Conservation (phyloP, 345 rosid genomes). For the Linum lewisii region DNA sequence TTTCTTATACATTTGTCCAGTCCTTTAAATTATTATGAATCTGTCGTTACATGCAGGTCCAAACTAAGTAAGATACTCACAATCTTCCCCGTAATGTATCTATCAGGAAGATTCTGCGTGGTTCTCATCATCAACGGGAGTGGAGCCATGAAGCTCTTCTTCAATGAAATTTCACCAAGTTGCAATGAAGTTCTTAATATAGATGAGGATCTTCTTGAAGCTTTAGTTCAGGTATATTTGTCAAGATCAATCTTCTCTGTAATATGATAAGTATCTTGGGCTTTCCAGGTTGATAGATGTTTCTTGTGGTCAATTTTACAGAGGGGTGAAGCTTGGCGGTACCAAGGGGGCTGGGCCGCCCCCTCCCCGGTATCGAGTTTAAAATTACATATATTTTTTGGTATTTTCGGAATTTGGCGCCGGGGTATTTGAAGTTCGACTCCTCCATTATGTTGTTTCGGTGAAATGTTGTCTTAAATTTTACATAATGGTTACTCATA, state of each 20-base stretch:
- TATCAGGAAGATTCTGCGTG: slow-evolving; percentile 48
- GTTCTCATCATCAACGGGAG: slow-evolving; percentile 39
- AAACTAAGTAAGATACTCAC: slow-evolving; percentile 36
- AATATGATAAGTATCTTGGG: background rate
- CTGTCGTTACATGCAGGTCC: too few relatives aligned
- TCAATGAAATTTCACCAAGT: slow-evolving; percentile 33
- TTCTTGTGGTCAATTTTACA: slow-evolving; percentile 13
- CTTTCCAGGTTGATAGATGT: background rate
- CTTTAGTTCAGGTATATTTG: slow-evolving; percentile 71
- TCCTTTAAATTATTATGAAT: too few relatives aligned
- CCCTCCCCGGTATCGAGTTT: too few relatives aligned
- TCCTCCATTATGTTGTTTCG: too few relatives aligned
- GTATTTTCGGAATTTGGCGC: too few relatives aligned
- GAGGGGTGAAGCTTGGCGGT: slow-evolving; percentile 99
- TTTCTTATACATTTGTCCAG: too few relatives aligned
- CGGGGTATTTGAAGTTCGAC: too few relatives aligned
- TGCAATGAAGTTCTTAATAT: slow-evolving; percentile 78
- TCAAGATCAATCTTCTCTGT: background rate
- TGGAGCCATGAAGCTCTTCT: slow-evolving; percentile 21
- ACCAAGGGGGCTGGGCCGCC: too few relatives aligned
- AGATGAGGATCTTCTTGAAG: slow-evolving; percentile 73
- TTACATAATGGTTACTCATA: too few relatives aligned
- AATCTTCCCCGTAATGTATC: slow-evolving; percentile 49
- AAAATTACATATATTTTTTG: too few relatives aligned
- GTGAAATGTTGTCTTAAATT: too few relatives aligned